Conservation (phyloP, 2,329 filamentous ascomycete genomes). For the Ophiocordyceps camponoti-floridani region DNA sequence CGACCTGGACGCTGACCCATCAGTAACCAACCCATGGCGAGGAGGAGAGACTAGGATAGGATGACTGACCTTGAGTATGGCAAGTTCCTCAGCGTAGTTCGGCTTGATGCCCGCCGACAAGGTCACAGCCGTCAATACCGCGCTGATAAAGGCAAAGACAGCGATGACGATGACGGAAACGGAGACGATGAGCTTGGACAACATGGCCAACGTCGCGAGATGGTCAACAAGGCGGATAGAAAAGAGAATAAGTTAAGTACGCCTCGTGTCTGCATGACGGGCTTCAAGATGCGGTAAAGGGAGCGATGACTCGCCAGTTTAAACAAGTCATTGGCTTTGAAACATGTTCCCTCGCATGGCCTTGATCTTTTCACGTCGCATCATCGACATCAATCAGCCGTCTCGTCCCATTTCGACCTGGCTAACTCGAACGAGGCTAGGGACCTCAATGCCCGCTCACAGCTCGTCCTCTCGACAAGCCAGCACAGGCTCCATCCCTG, state of each 20-base stretch:
- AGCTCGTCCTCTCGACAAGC: not conserved
- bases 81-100: not conserved
- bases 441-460: not conserved
- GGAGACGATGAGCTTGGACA: not conserved
- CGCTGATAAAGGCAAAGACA: not conserved
- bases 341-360: not conserved
- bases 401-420: not conserved
- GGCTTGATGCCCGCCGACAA: not conserved
- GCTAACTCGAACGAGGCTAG: not conserved
- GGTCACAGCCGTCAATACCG: not conserved
- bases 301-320: not conserved
- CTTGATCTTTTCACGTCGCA: not conserved
- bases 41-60: too few relatives aligned
- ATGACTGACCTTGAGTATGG: not conserved
- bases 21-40: not conserved
- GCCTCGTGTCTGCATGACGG: not conserved
- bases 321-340: not conserved
- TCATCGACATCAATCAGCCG: not conserved
- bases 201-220: not conserved
- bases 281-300: not conserved
- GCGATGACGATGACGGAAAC: not conserved
- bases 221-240: not conserved
- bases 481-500: not conserved
- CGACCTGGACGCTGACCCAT: not conserved
- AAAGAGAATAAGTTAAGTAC: not conserved